Evolutionary conservation across 73 alveolate species (phyloP), one percentile per base, ranked within the genome.

Genomic region (Paramecium caudatum): DNA sequence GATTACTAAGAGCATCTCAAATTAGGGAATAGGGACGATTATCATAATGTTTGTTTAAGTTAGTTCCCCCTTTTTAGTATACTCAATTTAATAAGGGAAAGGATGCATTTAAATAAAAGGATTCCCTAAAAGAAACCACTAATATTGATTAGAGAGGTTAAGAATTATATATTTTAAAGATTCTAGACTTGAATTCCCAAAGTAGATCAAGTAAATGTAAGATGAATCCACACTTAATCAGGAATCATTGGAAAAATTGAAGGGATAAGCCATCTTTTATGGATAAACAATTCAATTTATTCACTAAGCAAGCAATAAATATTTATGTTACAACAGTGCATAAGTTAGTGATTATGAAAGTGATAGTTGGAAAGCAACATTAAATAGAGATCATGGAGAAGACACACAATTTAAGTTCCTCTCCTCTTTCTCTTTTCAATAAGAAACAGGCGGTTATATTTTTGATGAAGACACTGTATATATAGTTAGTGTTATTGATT

Each of bases 381-480:
- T 86, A 47, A 86, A 63, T 10, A 50, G 45, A 43, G 93, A 86
- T 41, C 84, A 86, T 62, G 47, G 90, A 13, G 93, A 86, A 25
- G 93, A 86, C 25, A 86, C 93, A 0, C 46, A 63, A 36, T 86
- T 86, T 46, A 86, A 78, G 46, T 62, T 86, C 15, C 9, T 63
- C 34, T 47, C 93, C 12, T 86, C 86, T n/a, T 86, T 86, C 39
- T 49, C 86, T 37, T 86, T 62, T 43, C 65, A 86, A 47, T 36
- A 86, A 63, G 93, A 86, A 36, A 86, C 90, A 9, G 65, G 84
- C 19, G 93, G 93, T 21, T 63, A 37, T 16, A 86, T 86, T 17
- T 86, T 86, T 25, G 93, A 86, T 86, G 63, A 86, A 15, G 93
- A 86, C 55, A 86, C 93, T 36, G 93, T 86, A 5, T 37, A 86